Evolutionary conservation across 2,329 filamentous ascomycete species (phyloP).

Genomic region (Pseudogymnoascus sp.): DNA sequence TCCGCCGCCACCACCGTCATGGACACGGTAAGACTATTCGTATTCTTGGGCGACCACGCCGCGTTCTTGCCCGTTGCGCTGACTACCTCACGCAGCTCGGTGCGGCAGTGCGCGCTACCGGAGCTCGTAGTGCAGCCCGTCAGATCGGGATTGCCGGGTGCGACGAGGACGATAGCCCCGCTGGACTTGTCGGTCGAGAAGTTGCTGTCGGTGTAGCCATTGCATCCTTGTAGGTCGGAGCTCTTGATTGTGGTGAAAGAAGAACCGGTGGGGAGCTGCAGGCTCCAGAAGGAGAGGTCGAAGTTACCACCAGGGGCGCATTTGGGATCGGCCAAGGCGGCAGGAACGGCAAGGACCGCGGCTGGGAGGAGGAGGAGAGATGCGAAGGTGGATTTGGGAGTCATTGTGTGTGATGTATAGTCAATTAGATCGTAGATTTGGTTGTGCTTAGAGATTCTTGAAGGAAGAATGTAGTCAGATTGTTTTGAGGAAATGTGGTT

Average conservation of each 20-base stretch:
- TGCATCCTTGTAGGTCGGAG: not conserved
- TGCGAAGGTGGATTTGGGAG: not conserved
- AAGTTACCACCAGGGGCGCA: conserved; percentile 25
- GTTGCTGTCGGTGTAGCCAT: not conserved
- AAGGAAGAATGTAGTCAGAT: not conserved
- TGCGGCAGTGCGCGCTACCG: not conserved
- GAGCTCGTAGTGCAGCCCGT: not conserved
- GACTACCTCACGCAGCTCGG: conserved; percentile 3
- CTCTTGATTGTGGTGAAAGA: not conserved
- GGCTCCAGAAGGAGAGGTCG: conserved; percentile 6
- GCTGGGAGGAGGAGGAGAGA: not conserved
- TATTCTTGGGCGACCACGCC: conserved; percentile 5
- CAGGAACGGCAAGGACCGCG: not conserved
- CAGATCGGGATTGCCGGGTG: conserved; percentile 4
- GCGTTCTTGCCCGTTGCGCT: not conserved
- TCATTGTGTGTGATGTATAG: not conserved
- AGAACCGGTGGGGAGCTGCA: not conserved
- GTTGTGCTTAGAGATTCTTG: not conserved
- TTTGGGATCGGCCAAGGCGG: conserved; percentile 24
- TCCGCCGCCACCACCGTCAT: not conserved
- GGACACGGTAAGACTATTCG: not conserved
- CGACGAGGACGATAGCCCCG: not conserved
- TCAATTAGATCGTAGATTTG: not conserved
- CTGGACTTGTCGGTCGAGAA: conserved; percentile 8
- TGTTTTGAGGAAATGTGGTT: not conserved